phyloP scores from a whole-genome alignment of 257 asterid species.

The Przewalskia tangutica region DNA sequence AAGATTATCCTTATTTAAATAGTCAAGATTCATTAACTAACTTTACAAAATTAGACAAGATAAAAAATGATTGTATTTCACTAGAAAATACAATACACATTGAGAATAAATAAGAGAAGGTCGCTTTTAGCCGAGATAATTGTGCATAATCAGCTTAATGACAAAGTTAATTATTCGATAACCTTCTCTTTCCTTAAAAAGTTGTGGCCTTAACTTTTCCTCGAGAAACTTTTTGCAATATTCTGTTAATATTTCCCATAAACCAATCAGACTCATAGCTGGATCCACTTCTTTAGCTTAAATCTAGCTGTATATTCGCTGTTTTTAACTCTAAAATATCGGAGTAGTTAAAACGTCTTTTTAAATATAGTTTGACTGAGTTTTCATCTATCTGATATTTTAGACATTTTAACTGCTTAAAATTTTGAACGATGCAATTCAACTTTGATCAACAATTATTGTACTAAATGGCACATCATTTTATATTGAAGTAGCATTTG shows the following conservation, averaged over 20 bases:
- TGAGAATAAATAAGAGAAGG: too few relatives aligned
- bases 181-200: background rate
- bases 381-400: background rate
- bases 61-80: too few relatives aligned
- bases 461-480: background rate
- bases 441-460: background rate
- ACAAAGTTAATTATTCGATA: too few relatives aligned
- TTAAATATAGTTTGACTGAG: background rate
- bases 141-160: too few relatives aligned
- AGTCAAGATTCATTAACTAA: too few relatives aligned
- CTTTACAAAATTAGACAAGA: too few relatives aligned
- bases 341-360: background rate
- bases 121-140: too few relatives aligned
- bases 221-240: background rate
- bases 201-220: background rate
- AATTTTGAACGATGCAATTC: too few relatives aligned
- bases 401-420: too few relatives aligned
- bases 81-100: too few relatives aligned
- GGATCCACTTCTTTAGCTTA: background rate
- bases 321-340: background rate
- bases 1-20: too few relatives aligned
- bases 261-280: background rate
- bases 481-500: background rate
- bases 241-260: too few relatives aligned
- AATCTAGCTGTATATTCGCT: background rate